These are phyloP conservation scores for Calocera cornea DNA, from an alignment of 768 basidiomycete species.

Conservation along the genomic window DNA sequence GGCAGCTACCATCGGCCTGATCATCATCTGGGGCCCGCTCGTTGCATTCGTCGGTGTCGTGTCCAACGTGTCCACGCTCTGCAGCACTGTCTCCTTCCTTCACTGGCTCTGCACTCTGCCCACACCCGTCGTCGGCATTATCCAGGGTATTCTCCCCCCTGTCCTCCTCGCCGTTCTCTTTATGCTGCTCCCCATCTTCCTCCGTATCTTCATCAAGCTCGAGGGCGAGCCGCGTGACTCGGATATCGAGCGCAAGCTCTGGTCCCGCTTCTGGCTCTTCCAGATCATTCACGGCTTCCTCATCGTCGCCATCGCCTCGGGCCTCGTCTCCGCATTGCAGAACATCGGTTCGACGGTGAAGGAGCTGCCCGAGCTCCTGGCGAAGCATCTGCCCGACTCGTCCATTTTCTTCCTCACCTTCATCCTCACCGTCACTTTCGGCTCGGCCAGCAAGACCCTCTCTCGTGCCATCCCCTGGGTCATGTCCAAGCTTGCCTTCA, in stretches of 20 bases:
- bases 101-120: conserved; percentile 73
- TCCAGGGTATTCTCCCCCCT: conserved; percentile 79
- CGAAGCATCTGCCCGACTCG: conserved; percentile 62
- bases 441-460: conserved; percentile 14
- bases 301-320: conserved; percentile 72
- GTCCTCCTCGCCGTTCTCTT: conserved; percentile 79
- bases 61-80: conserved; percentile 66
- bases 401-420: conserved; percentile 53
- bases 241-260: conserved; percentile 74
- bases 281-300: conserved; percentile 90
- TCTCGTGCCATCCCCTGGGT: conserved; percentile 22
- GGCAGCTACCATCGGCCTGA: conserved; percentile 60
- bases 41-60: conserved; percentile 75
- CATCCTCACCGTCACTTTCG: conserved; percentile 7
- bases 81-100: conserved; percentile 52
- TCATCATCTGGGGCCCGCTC: conserved; percentile 74
- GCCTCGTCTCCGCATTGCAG: conserved; percentile 60
- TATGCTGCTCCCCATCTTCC: conserved; percentile 70
- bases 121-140: conserved; percentile 54
- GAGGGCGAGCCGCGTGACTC: conserved; percentile 83
- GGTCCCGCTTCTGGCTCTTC: conserved; percentile 87
- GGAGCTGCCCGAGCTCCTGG: conserved; percentile 55
- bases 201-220: conserved; percentile 66
- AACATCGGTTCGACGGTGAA: conserved; percentile 52
- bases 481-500: conserved; percentile 20